Percentiles rank a stretch among this genome's conserved stretches.
phyloP scores from a whole-genome alignment of 495 filamentous ascomycete species.

The Entonaema liquescens region DNA sequence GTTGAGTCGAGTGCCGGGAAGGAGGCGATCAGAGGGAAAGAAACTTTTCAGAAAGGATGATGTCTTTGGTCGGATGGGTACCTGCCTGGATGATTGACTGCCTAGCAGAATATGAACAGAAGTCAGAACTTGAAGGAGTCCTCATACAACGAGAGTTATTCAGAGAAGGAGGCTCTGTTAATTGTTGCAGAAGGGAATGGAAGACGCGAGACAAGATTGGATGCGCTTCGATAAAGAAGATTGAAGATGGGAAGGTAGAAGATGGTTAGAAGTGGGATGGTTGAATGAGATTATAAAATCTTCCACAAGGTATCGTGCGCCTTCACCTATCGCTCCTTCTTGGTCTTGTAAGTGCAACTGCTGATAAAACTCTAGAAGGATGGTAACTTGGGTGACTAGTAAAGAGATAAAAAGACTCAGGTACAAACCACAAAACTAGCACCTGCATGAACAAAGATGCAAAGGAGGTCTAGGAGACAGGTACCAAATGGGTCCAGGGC shows the following conservation, averaged over 20 bases:
- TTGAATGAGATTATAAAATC: neutral
- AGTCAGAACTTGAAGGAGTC: neutral
- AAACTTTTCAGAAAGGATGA: neutral
- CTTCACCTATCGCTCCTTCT: neutral
- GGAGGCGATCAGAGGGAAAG: neutral
- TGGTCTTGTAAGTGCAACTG: neutral
- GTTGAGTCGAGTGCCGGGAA: neutral
- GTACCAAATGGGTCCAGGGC: neutral
- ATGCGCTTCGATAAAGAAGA: neutral
- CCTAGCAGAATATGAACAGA: neutral
- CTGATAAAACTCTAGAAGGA: no score
- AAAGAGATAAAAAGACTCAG: neutral
- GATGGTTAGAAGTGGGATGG: neutral
- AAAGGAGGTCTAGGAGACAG: neutral
- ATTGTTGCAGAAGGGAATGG: neutral
- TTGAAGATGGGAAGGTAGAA: neutral
- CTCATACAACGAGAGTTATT: neutral
- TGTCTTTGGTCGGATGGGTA: neutral
- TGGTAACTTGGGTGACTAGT: no score
- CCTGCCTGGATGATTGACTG: neutral
- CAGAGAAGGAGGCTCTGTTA: neutral
- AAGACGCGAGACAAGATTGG: neutral
- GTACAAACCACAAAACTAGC: neutral
- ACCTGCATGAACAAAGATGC: neutral
- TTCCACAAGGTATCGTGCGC: neutral